Percentiles rank a stretch among this genome's conserved stretches.
Evolutionary conservation across 2,329 filamentous ascomycete species (phyloP).

Genomic region (Claviceps pazoutovae): DNA sequence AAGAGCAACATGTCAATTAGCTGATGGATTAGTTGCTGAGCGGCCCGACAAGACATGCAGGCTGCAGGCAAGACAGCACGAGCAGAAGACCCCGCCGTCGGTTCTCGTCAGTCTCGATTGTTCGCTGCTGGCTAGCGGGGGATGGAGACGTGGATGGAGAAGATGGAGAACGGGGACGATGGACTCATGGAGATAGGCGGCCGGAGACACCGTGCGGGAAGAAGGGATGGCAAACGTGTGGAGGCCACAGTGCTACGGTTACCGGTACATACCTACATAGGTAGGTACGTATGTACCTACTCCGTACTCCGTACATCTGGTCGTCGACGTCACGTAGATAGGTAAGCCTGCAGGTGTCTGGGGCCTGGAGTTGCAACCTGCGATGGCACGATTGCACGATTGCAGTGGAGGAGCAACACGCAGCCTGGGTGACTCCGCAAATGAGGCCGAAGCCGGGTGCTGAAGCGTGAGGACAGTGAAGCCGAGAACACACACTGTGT

Average conservation of each 20-base stretch:
- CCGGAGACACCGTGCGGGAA: not conserved
- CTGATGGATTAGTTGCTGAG: too few species aligned
- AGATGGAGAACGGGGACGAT: too few species aligned
- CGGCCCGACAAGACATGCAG: too few species aligned
- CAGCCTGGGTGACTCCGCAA: slow-evolving; percentile 5
- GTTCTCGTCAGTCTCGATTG: too few species aligned
- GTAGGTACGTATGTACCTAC: too few species aligned
- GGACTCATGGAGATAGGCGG: not conserved
- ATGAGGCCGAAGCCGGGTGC: slow-evolving; percentile 4
- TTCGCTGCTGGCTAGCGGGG: not conserved
- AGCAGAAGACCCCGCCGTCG: too few species aligned
- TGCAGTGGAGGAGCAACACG: not conserved
- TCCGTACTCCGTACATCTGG: not conserved
- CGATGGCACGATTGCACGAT: not conserved
- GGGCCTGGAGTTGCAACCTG: not conserved
- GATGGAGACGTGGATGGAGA: not conserved
- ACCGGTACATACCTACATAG: too few species aligned
- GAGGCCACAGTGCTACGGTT: not conserved
- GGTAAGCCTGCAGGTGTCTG: slow-evolving; percentile 1
- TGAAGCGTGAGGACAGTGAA: not conserved
- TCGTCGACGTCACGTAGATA: not conserved
- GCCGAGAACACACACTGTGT: not conserved
- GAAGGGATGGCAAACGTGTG: not conserved
- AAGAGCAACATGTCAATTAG: too few species aligned
- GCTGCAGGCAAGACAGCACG: too few species aligned